Base-by-base conservation (phyloP, 768 basidiomycete species). In the Austroboletus eburneus region DNA sequence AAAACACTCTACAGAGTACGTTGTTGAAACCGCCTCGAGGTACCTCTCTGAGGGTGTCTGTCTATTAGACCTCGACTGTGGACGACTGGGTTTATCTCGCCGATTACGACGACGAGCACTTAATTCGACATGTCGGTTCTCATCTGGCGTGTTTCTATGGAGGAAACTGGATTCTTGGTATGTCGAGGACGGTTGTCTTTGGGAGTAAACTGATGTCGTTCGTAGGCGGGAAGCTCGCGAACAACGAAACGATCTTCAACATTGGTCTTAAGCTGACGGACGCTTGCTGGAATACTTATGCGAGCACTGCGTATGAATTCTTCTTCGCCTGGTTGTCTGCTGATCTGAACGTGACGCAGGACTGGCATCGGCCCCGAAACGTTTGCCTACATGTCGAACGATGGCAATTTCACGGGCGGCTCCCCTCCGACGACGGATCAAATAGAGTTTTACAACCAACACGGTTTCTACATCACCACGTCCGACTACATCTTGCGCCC, bases 241-340 rank as follows among this genome's bases (percentile, higher is more conserved):
- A 86, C 62, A 88, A 89, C 49, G 66, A 80, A 21, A 85, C 86
- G 1, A 83, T 89, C 50, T 73, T 87, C 45, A 56, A 81, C 36
- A 66, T 76, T 33, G 87, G 73, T 4, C 71, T 89, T 27, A 52
- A 75, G 30, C 69, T 89, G 6, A 77, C 76, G 13, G 86, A 90
- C 33, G 80, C 75, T 9, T 89, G 87, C 69, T 85, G 85, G 82
- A 88, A 89, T 59, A 87, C 87, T 1, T 89, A 90, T 56, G 78
- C 81, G 5, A 74, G 83, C 52, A 83, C 83, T 21, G 72, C 74
- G 84, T 86, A 58, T 44, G 78, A 14, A 16, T 38, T 7, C 8
- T 30, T 37, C 29, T 23, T 10, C 23, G 16, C 2, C 14, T 17
- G n/a, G 13, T 10, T 35, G 4, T 6, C 8, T 35, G 24, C 41